These are phyloP conservation scores for Petrea volubilis DNA, from an alignment of 257 asterid species.

Conservation along the genomic window DNA sequence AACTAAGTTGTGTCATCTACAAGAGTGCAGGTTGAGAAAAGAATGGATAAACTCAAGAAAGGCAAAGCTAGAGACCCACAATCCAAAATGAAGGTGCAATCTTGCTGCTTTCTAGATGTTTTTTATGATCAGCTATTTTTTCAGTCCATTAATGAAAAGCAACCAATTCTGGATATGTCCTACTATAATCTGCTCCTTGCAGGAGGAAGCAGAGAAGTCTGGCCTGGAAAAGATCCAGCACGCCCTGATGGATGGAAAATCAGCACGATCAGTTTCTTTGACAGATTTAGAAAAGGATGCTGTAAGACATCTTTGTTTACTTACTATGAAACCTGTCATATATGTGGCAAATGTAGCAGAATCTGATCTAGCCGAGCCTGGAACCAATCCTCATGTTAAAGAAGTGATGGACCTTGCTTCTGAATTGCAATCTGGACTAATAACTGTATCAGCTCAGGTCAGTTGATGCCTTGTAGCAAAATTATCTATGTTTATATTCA, in stretches of 20 bases:
- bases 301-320: constrained; percentile 84
- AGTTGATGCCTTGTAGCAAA: constrained; percentile 27
- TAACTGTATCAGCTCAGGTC: constrained; percentile 98
- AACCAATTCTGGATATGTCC: constrained; percentile 12
- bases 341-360: constrained; percentile 97
- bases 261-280: constrained; percentile 87
- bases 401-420: constrained; percentile 79
- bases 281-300: constrained; percentile 77
- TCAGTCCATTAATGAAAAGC: not conserved
- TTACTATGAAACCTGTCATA: constrained; percentile 94
- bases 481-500: constrained; percentile 13
- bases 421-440: constrained; percentile 77
- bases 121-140: constrained; percentile 3
- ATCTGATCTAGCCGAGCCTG: constrained; percentile 87
- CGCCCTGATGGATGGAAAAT: constrained; percentile 91
- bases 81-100: constrained; percentile 73
- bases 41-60: constrained; percentile 89
- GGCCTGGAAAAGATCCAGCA: constrained; percentile 73
- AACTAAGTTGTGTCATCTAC: constrained; percentile 46
- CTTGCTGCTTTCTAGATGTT: constrained; percentile 14
- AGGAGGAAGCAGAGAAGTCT: constrained; percentile 97
- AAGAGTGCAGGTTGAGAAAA: constrained; percentile 95
- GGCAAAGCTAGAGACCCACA: constrained; percentile 83
- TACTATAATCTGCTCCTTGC: constrained; percentile 32
- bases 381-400: constrained; percentile 65